A percentile compares a stretch with the other conserved stretches of the same genome.
Conservation (phyloP, 345 rosid species). For the Isatis tinctoria region DNA sequence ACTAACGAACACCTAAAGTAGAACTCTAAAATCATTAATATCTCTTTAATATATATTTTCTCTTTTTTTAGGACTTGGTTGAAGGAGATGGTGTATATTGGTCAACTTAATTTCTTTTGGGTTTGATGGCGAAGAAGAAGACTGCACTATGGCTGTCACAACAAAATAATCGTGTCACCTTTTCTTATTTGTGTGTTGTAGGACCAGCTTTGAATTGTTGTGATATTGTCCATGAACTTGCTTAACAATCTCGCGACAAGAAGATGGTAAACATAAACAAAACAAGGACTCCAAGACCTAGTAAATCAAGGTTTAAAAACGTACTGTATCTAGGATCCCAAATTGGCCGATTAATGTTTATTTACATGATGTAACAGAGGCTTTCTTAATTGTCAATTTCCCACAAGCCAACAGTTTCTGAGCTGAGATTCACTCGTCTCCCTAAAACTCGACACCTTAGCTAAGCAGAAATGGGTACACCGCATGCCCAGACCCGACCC, state of each 20-base stretch:
- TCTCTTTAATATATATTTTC: no score
- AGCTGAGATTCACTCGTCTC: slow-evolving; percentile 54
- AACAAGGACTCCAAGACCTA: background rate
- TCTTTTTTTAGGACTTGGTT: no score
- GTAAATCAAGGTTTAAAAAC: no score
- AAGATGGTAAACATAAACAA: background rate
- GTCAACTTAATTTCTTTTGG: no score
- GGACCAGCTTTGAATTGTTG: background rate
- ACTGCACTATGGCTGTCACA: no score
- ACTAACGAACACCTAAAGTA: no score
- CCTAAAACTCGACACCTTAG: slow-evolving; percentile 54
- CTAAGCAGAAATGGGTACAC: slow-evolving; percentile 69
- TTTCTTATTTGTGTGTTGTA: background rate
- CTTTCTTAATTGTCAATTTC: background rate
- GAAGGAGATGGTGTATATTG: no score
- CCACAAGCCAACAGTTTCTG: slow-evolving; percentile 57
- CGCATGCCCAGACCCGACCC: slow-evolving; percentile 43
- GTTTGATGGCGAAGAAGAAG: no score
- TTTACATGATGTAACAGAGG: background rate
- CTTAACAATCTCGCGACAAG: background rate
- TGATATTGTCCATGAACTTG: background rate
- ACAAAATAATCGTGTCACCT: no score
- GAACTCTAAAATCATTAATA: no score
- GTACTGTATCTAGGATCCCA: no score
- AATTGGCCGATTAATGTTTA: no score